phyloP scores from a whole-genome alignment of 441 rosid genomes.

The Breynia disticha region DNA sequence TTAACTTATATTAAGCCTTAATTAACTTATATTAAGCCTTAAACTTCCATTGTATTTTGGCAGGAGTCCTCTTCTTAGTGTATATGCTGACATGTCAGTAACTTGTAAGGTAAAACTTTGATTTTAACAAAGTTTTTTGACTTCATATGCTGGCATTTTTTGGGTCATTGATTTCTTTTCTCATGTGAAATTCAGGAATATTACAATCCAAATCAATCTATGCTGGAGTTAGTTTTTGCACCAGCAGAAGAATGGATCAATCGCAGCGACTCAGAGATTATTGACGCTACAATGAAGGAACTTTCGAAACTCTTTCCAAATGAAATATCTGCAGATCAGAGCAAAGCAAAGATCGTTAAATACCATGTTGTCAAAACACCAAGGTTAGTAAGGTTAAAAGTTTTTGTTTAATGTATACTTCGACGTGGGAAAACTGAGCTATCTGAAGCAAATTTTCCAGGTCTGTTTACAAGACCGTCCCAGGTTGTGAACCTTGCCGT shows the following conservation, averaged over 20 bases:
- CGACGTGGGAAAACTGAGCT: not conserved
- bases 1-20: no score
- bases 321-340: slow-evolving; percentile 79
- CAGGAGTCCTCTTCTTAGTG: slow-evolving; percentile 92
- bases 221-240: slow-evolving; percentile 93
- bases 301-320: slow-evolving; percentile 86
- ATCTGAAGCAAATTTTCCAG: slow-evolving; percentile 26
- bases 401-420: no score
- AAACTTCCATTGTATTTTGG: not conserved
- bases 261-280: slow-evolving; percentile 58
- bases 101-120: slow-evolving; percentile 69
- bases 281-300: slow-evolving; percentile 91
- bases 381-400: slow-evolving; percentile 34
- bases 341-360: slow-evolving; percentile 80
- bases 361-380: slow-evolving; percentile 91
- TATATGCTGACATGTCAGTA: slow-evolving; percentile 94
- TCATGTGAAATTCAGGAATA: slow-evolving; percentile 48
- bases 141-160: not conserved
- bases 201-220: slow-evolving; percentile 74
- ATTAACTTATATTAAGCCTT: no score
- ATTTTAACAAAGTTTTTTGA: not conserved
- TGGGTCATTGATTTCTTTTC: not conserved
- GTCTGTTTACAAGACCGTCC: slow-evolving; percentile 84
- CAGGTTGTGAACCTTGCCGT: slow-evolving; percentile 85
- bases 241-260: slow-evolving; percentile 97